These are phyloP conservation scores for Zymoseptoria tritici DNA, from an alignment of 2,329 filamentous ascomycete species.

Conservation along the genomic window DNA sequence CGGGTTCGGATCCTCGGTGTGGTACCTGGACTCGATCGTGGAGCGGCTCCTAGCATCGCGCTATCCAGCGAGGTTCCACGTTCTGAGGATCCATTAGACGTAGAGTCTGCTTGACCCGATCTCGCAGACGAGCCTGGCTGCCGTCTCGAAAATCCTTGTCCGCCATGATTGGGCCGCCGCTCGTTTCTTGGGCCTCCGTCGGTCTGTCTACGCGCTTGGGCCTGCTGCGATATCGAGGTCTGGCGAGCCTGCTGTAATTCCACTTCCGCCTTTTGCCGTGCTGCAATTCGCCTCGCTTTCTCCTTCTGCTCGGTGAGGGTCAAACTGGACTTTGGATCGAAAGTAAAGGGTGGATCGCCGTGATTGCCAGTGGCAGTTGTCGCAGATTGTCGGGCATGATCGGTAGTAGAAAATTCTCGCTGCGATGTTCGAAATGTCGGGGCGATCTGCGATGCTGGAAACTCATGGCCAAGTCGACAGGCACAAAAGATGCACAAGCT, in stretches of 20 bases:
- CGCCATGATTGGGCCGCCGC: not conserved
- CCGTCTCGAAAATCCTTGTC: not conserved
- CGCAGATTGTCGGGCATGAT: conserved; percentile 6
- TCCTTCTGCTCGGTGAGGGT: conserved; percentile 17
- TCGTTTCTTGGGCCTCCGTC: not conserved
- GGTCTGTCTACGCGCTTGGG: not conserved
- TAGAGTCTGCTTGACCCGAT: not conserved
- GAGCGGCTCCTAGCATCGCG: not conserved
- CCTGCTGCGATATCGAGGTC: not conserved
- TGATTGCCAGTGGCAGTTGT: conserved; percentile 4
- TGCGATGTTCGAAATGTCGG: conserved; percentile 1
- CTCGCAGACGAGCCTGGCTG: not conserved
- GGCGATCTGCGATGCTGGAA: conserved; percentile 8
- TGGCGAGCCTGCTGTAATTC: conserved; percentile 2
- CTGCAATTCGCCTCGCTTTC: conserved; percentile 6
- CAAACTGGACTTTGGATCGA: conserved; percentile 19
- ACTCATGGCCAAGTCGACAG: conserved; percentile 20
- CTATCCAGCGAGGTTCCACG: not conserved
- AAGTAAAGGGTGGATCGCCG: conserved; percentile 2
- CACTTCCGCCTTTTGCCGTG: conserved; percentile 8
- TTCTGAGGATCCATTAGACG: not conserved
- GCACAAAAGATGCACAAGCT: conserved; percentile 30
- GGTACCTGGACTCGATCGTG: not conserved
- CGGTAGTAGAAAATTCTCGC: conserved; percentile 11
- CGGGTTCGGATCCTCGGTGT: not conserved